Percentiles rank a stretch among this genome's conserved stretches.
Conservation (phyloP, 1,284 basidiomycete species). For the Boletus mariae region DNA sequence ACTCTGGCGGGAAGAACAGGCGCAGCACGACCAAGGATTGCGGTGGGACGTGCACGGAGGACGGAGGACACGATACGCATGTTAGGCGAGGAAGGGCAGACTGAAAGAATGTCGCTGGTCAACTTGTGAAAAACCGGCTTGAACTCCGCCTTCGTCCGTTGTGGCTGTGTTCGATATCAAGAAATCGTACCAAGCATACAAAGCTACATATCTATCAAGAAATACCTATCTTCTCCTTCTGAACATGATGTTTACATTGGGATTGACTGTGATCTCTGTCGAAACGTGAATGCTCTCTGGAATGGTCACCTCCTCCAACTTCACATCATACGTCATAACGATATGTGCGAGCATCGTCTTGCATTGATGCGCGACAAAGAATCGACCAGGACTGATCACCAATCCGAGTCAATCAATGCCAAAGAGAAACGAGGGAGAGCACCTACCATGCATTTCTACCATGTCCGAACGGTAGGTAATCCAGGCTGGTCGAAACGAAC, state of each 20-base stretch:
- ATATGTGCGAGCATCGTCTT: conserved; percentile 33
- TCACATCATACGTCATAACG: conserved; percentile 33
- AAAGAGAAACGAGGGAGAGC: not conserved
- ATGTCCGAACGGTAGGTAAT: conserved; percentile 19
- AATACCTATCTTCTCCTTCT: conserved; percentile 9
- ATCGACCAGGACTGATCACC: conserved; percentile 29
- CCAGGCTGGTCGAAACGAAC: conserved; percentile 13
- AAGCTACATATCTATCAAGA: not conserved
- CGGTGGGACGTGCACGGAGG: conserved; percentile 50
- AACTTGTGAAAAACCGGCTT: conserved; percentile 10
- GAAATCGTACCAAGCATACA: not conserved
- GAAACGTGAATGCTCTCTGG: conserved; percentile 5
- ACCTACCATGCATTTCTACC: conserved; percentile 20
- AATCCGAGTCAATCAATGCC: not conserved
- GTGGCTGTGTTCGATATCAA: conserved; percentile 5
- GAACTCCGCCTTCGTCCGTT: conserved; percentile 18
- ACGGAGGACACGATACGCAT: conserved; percentile 53
- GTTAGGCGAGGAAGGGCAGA: conserved; percentile 15
- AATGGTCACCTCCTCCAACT: conserved; percentile 24
- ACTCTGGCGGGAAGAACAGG: conserved; percentile 47
- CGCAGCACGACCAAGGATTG: conserved; percentile 36
- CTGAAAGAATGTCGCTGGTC: not conserved
- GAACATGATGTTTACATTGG: conserved; percentile 17
- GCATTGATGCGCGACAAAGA: conserved; percentile 29
- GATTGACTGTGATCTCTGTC: not conserved